Percentiles rank a stretch among this genome's conserved stretches.
phyloP scores from a whole-genome alignment of 139 green algal genomes.

The Micractinium conductrix region DNA sequence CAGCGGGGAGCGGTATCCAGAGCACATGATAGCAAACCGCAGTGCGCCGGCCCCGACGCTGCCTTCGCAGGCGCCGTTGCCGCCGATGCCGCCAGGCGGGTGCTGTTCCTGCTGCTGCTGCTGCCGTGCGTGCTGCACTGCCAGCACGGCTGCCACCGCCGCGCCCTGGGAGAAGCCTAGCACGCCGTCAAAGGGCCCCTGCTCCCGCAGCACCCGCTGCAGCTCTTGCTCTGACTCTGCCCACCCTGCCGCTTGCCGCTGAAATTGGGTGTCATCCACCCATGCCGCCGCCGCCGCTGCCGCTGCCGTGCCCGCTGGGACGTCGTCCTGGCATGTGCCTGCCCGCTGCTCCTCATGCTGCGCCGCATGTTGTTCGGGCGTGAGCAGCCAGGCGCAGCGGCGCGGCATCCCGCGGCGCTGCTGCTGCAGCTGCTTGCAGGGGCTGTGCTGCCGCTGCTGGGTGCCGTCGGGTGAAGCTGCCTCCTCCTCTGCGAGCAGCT shows the following conservation, averaged over 20 bases:
- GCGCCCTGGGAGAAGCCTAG: conserved; percentile 87
- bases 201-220: conserved; percentile 36
- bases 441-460: neutral
- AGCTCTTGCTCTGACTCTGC: conserved; percentile 49
- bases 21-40: conserved; percentile 46
- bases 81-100: neutral
- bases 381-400: conserved; percentile 30
- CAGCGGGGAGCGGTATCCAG: conserved; percentile 39
- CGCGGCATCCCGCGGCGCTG: neutral
- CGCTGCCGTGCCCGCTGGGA: neutral
- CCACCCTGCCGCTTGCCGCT: conserved; percentile 75
- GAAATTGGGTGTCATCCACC: conserved; percentile 53
- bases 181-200: conserved; percentile 82
- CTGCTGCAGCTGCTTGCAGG: neutral
- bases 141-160: conserved; percentile 52
- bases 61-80: neutral
- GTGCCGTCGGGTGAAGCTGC: neutral
- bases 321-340: neutral
- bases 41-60: neutral
- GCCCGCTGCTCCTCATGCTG: neutral
- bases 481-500: neutral
- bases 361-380: neutral
- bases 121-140: conserved; percentile 35
- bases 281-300: neutral
- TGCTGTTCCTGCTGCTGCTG: conserved; percentile 29